Conservation (phyloP, 345 rosid species). For the Eucalyptus camaldulensis region DNA sequence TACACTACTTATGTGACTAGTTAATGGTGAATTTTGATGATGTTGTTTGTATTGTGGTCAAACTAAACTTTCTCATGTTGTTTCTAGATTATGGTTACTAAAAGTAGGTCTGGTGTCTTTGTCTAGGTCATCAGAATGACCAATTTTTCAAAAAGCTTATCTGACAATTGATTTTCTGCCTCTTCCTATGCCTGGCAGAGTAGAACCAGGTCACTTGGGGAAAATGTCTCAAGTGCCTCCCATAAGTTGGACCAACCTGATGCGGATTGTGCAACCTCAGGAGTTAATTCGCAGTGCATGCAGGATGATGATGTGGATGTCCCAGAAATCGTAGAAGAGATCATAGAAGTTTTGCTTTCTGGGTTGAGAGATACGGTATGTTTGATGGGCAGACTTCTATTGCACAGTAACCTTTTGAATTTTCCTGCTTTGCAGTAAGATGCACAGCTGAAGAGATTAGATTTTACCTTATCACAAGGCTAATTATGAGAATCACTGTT, state of each 20-base stretch:
- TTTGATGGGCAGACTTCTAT: not conserved
- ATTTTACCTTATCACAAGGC: not conserved
- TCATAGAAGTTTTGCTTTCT: conserved; percentile 76
- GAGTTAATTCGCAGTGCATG: conserved; percentile 12
- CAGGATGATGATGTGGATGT: conserved; percentile 78
- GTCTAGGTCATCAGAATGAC: not conserved
- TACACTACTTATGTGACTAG: not conserved
- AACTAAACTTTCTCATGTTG: not conserved
- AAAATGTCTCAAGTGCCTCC: conserved; percentile 35
- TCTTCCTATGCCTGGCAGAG: conserved; percentile 26
- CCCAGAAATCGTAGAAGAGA: conserved; percentile 84
- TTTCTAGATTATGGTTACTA: not conserved
- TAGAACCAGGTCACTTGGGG: conserved; percentile 51
- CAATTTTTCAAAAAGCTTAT: not conserved
- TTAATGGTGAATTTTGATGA: not conserved
- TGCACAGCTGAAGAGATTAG: not conserved
- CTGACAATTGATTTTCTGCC: not conserved
- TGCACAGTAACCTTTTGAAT: not conserved
- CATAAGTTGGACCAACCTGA: conserved; percentile 20
- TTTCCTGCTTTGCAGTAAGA: not conserved
- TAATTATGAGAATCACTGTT: not conserved
- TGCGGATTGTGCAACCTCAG: conserved; percentile 9
- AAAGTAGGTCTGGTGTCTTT: not conserved
- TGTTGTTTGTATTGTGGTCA: not conserved
- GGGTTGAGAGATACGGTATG: conserved; percentile 90